These are phyloP conservation scores for Annulohypoxylon nitens DNA, from an alignment of 495 filamentous ascomycete species.

Conservation along the genomic window DNA sequence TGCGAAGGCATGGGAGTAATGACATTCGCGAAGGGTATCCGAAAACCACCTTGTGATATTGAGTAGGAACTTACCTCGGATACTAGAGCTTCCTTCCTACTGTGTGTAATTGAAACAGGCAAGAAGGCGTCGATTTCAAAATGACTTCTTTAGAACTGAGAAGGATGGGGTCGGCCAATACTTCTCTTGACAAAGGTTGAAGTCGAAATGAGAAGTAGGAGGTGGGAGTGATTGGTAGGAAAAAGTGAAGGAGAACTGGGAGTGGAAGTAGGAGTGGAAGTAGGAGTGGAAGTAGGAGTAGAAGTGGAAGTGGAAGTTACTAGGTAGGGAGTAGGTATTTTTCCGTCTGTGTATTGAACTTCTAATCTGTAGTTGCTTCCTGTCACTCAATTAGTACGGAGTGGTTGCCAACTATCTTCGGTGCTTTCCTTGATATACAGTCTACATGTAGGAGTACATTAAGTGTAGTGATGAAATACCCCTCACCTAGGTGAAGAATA, in stretches of 20 bases:
- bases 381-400: too few species aligned
- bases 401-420: too few species aligned
- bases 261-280: not conserved
- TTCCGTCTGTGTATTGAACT: too few species aligned
- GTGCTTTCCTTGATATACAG: too few species aligned
- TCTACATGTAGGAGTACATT: too few species aligned
- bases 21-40: too few species aligned
- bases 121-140: constrained; percentile 27
- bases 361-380: too few species aligned
- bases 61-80: constrained; percentile 19
- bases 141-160: constrained; percentile 9
- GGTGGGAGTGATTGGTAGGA: not conserved
- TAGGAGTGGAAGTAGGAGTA: not conserved
- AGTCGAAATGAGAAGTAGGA: not conserved
- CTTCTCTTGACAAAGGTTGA: not conserved
- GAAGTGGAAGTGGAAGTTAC: not conserved
- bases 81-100: constrained; percentile 23
- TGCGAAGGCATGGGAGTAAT: too few species aligned
- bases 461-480: too few species aligned
- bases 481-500: too few species aligned
- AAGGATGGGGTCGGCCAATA: constrained; percentile 7
- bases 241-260: not conserved
- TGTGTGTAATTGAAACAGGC: not conserved
- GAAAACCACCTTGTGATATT: not conserved
- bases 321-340: too few species aligned